Evolutionary conservation across 257 asterid genomes (phyloP).

Genomic region (Solanum megistacrolobum): DNA sequence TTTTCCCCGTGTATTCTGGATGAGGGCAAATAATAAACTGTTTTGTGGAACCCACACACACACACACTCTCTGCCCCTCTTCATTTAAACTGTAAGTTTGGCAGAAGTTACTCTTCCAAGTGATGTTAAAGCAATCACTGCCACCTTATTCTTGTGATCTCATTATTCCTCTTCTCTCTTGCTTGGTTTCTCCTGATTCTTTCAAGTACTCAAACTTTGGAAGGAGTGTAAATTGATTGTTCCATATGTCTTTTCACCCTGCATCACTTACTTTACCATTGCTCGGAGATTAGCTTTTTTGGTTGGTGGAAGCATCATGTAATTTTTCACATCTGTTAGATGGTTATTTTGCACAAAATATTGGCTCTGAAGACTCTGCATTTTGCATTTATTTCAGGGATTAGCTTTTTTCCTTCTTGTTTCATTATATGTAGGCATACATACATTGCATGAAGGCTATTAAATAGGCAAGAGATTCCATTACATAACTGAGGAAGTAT

Average conservation of each 20-base stretch:
- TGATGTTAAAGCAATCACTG: not conserved
- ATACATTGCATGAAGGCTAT: not conserved
- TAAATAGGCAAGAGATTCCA: not conserved
- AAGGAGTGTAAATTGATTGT: not conserved
- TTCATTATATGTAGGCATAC: not conserved
- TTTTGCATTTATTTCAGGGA: not conserved
- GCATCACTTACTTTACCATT: not conserved
- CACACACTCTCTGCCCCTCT: not conserved
- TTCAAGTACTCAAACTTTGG: not conserved
- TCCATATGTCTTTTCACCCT: not conserved
- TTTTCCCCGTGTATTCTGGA: not conserved
- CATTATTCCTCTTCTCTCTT: not conserved
- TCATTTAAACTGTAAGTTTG: not conserved
- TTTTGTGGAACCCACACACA: not conserved
- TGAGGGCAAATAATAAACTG: not conserved
- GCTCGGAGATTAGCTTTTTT: not conserved
- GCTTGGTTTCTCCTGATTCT: not conserved
- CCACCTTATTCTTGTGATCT: not conserved
- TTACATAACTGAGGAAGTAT: not conserved
- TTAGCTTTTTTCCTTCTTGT: not conserved
- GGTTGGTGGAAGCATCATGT: not conserved
- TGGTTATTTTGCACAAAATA: not conserved
- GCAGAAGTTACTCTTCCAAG: not conserved
- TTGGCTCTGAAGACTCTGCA: not conserved
- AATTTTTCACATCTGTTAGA: not conserved